Evolutionary conservation across 2,329 filamentous ascomycete genomes (phyloP), one percentile per base, ranked within the genome.

Genomic region (Lachnellula subtilissima): DNA sequence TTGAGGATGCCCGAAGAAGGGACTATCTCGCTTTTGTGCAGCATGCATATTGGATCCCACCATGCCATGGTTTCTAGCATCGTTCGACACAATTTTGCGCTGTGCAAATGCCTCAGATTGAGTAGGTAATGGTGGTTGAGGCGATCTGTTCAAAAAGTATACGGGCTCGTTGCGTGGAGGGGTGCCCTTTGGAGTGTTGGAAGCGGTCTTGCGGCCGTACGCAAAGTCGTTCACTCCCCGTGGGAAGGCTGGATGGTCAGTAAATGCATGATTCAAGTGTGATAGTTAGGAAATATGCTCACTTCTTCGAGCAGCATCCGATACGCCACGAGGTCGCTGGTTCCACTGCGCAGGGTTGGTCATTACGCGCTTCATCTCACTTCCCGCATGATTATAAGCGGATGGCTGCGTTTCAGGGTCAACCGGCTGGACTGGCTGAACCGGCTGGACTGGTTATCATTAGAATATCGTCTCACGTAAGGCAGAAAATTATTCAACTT

Each of bases 151-250:
- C 7, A 40, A n/a, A 15, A 14, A 5, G 14, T 17, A 40, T 2
- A 40, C 6, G 37, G 37, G 37, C 42, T 45, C 11, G 19, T 2
- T 22, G 23, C 37, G 45, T 28, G 51, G 54, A 8, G 54, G 57
- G 32, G 28, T 52, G 15, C 40, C n/a, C 39, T 37, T 25, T n/a
- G 56, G 32, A 17, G 54, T 54, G 35, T 42, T 58, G 6, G 56
- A 53, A 11, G 49, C 32, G 14, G 52, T 48, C 32, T 48, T 39
- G 22, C 54, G 48, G 9, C 50, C 25, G 25, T 28, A 28, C 25
- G 25, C 52, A 53, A 49, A 40, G 32, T 53, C 42, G 25, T 35
- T 51, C 39, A 45, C 42, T 11, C 42, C 25, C 25, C 25, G 25
- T 9, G 25, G 25, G 25, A 28, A 9, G 7, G 25, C 25, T 28